These are phyloP conservation scores for Xeromyces bisporus DNA, from an alignment of 495 filamentous ascomycete genomes.

Conservation along the genomic window DNA sequence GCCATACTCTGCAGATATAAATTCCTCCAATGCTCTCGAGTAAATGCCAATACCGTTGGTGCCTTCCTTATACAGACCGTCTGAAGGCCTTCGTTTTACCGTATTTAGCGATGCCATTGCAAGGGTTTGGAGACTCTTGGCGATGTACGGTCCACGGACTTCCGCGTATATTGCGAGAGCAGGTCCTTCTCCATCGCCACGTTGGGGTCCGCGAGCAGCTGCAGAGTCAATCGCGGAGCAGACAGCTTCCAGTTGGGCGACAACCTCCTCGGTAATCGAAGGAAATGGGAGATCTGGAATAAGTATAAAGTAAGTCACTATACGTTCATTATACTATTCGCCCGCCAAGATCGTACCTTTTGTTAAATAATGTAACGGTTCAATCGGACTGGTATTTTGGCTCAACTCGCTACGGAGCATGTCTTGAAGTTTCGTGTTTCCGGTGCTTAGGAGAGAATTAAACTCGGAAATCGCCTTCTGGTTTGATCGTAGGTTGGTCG, in stretches of 20 bases:
- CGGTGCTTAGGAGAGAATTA: slow-evolving; percentile 54
- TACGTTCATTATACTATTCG: too few species aligned
- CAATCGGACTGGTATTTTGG: slow-evolving; percentile 57
- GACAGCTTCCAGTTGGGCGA: slow-evolving; percentile 40
- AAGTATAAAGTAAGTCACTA: background rate
- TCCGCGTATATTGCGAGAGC: slow-evolving; percentile 71
- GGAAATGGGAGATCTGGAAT: slow-evolving; percentile 49
- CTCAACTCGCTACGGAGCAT: slow-evolving; percentile 59
- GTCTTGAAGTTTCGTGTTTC: slow-evolving; percentile 65
- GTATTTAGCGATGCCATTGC: slow-evolving; percentile 79
- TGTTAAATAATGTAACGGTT: slow-evolving; percentile 86
- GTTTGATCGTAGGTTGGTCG: slow-evolving; percentile 76
- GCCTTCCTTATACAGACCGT: slow-evolving; percentile 75
- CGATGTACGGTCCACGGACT: slow-evolving; percentile 69
- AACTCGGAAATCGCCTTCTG: slow-evolving; percentile 78
- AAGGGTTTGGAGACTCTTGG: slow-evolving; percentile 61
- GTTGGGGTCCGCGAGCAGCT: slow-evolving; percentile 28
- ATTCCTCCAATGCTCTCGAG: slow-evolving; percentile 66
- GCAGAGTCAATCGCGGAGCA: slow-evolving; percentile 39
- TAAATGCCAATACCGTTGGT: slow-evolving; percentile 89
- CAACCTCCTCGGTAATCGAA: slow-evolving; percentile 36
- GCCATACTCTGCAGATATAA: slow-evolving; percentile 75
- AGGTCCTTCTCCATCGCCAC: slow-evolving; percentile 33
- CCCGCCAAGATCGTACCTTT: too few species aligned
- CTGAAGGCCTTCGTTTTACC: slow-evolving; percentile 58